Base-by-base conservation (phyloP, 768 basidiomycete species). In the Amanita exitialis region DNA sequence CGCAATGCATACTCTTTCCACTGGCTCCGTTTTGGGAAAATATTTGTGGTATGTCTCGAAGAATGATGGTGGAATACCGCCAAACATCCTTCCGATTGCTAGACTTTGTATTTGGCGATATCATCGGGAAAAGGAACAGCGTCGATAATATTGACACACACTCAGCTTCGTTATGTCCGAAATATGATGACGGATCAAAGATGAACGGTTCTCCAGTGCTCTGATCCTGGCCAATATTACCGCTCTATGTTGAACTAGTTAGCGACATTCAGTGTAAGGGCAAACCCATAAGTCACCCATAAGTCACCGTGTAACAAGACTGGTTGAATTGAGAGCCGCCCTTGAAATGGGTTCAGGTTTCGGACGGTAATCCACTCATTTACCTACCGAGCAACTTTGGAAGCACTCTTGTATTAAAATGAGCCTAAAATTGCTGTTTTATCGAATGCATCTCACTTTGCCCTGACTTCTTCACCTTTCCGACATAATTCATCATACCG, bases 81-180 rank as follows among this genome's bases (percentile, higher is more conserved):
- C 86, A 56, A 90, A 90, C 21, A 90, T 85, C 37, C 82, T 72
- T n/a, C 79, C 79, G 39, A 90, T 87, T 0, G 83, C 80, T 37
- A 90, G 74, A 55, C 87, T 88, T 53, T 35, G 47, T 35, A 32
- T 13, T 32, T 32, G 41, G 27, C 49, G 16, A 16, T 15, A 10
- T 18, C 25, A 20, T 9, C 16, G 16, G 30, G 12, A 15, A 21
- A 12, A 35, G 16, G 7, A 35, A 36, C 15, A 9, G 49, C 7
- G 13, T 12, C 1, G 13, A 32, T 48, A 16, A 18, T n/a, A n/a
- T n/a, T n/a, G n/a, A 39, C 27, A 64, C 79, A 65, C 57, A 90
- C 88, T 90, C 88, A 12, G 83, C 82, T 66, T 90, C 88, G 53
- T 82, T 82, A 58, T 90, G 88, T 2, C 88, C 88, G 56, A 77